Evolutionary conservation across 2,329 filamentous ascomycete species (phyloP).

Genomic region (Xylariaceae sp.): DNA sequence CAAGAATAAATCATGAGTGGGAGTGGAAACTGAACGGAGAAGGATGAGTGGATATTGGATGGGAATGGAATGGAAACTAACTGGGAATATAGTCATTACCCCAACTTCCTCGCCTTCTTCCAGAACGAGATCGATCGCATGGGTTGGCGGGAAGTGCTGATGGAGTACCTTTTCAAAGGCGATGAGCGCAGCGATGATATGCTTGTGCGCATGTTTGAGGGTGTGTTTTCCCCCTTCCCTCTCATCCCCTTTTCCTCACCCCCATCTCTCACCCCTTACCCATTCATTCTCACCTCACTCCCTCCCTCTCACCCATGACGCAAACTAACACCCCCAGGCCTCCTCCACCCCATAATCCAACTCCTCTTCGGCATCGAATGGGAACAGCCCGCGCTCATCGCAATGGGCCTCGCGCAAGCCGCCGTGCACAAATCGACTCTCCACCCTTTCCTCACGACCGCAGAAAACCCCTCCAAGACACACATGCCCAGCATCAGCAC

Average conservation of each 20-base stretch:
- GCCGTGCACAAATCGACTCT: constrained; percentile 61
- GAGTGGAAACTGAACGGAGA: no score
- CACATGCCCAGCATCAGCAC: constrained; percentile 46
- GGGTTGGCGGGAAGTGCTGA: constrained; percentile 57
- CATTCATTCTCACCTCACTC: no score
- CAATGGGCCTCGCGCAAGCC: constrained; percentile 72
- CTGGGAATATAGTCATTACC: constrained; percentile 46
- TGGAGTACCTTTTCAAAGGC: constrained; percentile 63
- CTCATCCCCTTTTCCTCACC: background rate
- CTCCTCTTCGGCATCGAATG: constrained; percentile 83
- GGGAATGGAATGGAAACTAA: background rate
- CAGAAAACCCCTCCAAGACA: constrained; percentile 44
- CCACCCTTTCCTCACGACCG: constrained; percentile 46
- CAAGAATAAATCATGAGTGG: no score
- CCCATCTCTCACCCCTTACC: background rate
- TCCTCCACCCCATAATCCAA: constrained; percentile 78
- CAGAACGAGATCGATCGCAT: constrained; percentile 62
- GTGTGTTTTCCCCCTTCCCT: constrained; percentile 33
- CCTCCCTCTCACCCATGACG: no score
- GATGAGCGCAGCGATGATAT: constrained; percentile 63
- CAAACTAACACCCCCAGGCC: constrained; percentile 38
- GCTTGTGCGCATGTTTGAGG: constrained; percentile 61
- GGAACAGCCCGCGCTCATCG: constrained; percentile 72
- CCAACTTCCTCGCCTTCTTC: constrained; percentile 73
- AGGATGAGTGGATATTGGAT: no score